Conservation (phyloP, 2,329 filamentous ascomycete genomes). For the Diaporthe destruens region DNA sequence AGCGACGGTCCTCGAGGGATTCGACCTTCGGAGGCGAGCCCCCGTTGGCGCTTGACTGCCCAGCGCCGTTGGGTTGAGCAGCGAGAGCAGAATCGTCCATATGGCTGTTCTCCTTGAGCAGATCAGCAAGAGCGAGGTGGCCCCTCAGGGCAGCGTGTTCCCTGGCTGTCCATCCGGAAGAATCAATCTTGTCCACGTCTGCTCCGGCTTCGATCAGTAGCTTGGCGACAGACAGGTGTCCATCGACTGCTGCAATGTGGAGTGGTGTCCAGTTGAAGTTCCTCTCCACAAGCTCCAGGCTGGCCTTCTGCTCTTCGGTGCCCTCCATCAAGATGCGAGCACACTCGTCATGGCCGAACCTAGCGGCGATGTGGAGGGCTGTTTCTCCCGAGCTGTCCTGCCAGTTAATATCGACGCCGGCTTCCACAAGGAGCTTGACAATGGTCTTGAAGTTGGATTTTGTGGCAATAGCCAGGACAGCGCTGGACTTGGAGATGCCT, state of each 20-base stretch:
- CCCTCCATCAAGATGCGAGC: slow-evolving; percentile 81
- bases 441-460: slow-evolving; percentile 89
- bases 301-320: slow-evolving; percentile 75
- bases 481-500: slow-evolving; percentile 83
- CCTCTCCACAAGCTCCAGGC: slow-evolving; percentile 83
- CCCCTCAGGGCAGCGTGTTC: slow-evolving; percentile 94
- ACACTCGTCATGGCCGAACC: slow-evolving; percentile 87
- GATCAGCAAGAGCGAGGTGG: slow-evolving; percentile 83
- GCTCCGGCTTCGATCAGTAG: slow-evolving; percentile 84
- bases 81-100: slow-evolving; percentile 44
- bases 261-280: slow-evolving; percentile 96
- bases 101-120: slow-evolving; percentile 67
- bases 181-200: slow-evolving; percentile 79
- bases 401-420: slow-evolving; percentile 93
- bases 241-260: slow-evolving; percentile 92
- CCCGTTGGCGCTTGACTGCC: slow-evolving; percentile 44
- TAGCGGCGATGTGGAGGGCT: slow-evolving; percentile 89
- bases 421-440: slow-evolving; percentile 87
- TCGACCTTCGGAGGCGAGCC: slow-evolving; percentile 64
- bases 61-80: slow-evolving; percentile 35
- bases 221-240: slow-evolving; percentile 80
- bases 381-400: slow-evolving; percentile 92
- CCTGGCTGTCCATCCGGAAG: slow-evolving; percentile 92
- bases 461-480: slow-evolving; percentile 87
- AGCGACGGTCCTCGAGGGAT: slow-evolving; percentile 72